Conservation (phyloP, 2,329 filamentous ascomycete species). For the Ophiocordyceps camponoti-leonardi region DNA sequence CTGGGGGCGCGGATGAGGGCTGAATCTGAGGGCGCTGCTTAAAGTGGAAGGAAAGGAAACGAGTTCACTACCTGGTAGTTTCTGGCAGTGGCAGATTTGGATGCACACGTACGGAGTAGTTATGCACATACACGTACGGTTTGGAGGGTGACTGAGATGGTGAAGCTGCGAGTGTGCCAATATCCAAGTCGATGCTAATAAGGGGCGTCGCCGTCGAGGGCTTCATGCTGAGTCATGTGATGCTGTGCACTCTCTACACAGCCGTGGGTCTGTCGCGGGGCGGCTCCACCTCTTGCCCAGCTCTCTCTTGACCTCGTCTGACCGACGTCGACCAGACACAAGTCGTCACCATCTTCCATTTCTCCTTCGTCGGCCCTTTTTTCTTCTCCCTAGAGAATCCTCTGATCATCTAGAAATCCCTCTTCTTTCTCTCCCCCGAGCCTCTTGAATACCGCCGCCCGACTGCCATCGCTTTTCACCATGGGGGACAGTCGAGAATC, state of each 20-base stretch:
- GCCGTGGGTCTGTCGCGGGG: constrained; percentile 8
- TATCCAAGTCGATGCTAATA: not conserved
- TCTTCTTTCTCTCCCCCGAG: constrained; percentile 4
- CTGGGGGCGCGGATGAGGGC: constrained; percentile 27
- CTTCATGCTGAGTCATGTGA: constrained; percentile 18
- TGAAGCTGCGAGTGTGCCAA: not conserved
- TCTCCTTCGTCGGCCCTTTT: not conserved
- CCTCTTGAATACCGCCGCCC: not conserved
- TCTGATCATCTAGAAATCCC: not conserved
- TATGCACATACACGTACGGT: no score
- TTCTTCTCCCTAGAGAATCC: not conserved
- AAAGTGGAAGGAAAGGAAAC: no score
- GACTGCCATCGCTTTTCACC: constrained; percentile 7
- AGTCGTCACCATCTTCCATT: constrained; percentile 4
- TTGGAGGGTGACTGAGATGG: no score
- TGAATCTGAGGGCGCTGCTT: not conserved
- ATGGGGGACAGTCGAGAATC: constrained; percentile 42
- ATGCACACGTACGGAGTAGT: no score
- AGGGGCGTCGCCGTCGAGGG: no score
- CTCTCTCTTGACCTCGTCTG: constrained; percentile 19
- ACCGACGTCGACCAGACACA: constrained; percentile 15
- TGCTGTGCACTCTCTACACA: constrained; percentile 15
- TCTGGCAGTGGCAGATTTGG: no score
- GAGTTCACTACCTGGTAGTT: not conserved
- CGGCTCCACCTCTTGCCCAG: constrained; percentile 19